phyloP scores from a whole-genome alignment of 148 eudicot species.

The Nepenthes gracilis region DNA sequence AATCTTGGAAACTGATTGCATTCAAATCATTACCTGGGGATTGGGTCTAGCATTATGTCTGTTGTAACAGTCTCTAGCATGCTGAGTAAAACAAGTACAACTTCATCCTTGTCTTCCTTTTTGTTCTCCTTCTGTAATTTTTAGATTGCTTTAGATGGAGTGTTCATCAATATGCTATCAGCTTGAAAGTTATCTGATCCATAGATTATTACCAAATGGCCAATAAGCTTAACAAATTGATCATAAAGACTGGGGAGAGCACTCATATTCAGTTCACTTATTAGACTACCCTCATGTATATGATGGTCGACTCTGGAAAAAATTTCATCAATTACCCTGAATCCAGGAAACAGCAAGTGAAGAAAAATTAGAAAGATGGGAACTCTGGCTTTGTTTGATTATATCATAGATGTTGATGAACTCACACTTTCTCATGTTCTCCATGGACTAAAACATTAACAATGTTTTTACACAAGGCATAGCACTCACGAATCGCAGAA shows the following conservation, averaged over 20 bases:
- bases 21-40: conserved; percentile 31
- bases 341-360: conserved; percentile 9
- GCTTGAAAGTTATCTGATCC: background rate
- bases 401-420: conserved; percentile 1
- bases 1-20: background rate
- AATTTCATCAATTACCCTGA: conserved; percentile 43
- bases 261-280: conserved; percentile 38
- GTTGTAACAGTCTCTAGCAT: conserved; percentile 65
- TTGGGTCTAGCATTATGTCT: conserved; percentile 48
- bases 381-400: background rate
- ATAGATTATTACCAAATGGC: conserved; percentile 31
- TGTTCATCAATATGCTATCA: background rate
- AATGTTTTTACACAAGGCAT: conserved; percentile 48
- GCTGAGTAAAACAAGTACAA: conserved; percentile 45
- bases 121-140: conserved; percentile 38
- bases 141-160: background rate
- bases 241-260: conserved; percentile 45
- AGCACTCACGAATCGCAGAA: conserved; percentile 52
- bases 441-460: conserved; percentile 45
- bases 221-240: conserved; percentile 47
- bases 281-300: conserved; percentile 30
- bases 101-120: conserved; percentile 42
- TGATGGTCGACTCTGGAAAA: conserved; percentile 42
- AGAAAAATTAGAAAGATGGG: background rate
- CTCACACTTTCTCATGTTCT: conserved; percentile 51